These are phyloP conservation scores for Malassezia brasiliensis DNA, from an alignment of 1,284 basidiomycete genomes.

Conservation along the genomic window DNA sequence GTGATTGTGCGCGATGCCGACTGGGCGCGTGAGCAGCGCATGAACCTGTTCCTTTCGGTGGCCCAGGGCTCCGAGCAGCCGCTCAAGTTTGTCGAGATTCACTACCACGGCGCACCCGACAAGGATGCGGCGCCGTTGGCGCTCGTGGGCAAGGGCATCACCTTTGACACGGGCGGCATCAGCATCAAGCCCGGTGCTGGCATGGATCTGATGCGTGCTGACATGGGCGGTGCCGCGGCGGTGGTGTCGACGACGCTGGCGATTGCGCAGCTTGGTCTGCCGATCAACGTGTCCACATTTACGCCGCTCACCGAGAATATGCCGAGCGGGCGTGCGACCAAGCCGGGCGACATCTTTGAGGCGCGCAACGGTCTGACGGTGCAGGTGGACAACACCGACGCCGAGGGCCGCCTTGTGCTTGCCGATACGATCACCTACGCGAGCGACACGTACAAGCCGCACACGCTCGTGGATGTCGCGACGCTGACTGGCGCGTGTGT, in stretches of 20 bases:
- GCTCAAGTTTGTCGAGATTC: slow-evolving; percentile 75
- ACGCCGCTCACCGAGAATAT: slow-evolving; percentile 72
- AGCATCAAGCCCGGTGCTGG: slow-evolving; percentile 63
- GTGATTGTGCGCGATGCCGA: slow-evolving; percentile 67
- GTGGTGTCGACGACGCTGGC: slow-evolving; percentile 65
- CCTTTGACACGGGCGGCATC: slow-evolving; percentile 70
- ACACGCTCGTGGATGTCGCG: slow-evolving; percentile 74
- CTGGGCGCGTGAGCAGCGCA: slow-evolving; percentile 74
- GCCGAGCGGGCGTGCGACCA: slow-evolving; percentile 62
- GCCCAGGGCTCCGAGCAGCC: slow-evolving; percentile 72
- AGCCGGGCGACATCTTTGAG: slow-evolving; percentile 70
- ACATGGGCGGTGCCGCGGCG: slow-evolving; percentile 57
- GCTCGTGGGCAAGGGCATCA: slow-evolving; percentile 66
- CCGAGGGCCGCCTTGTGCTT: slow-evolving; percentile 68
- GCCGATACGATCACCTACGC: slow-evolving; percentile 74
- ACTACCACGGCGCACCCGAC: slow-evolving; percentile 66
- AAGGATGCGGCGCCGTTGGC: slow-evolving; percentile 58
- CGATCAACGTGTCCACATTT: slow-evolving; percentile 65
- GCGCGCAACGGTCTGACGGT: slow-evolving; percentile 81
- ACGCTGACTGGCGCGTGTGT: slow-evolving; percentile 59
- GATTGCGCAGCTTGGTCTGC: slow-evolving; percentile 68
- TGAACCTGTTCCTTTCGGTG: slow-evolving; percentile 82
- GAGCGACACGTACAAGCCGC: slow-evolving; percentile 66
- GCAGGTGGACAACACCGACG: slow-evolving; percentile 81
- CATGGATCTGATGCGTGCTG: slow-evolving; percentile 54